A percentile compares a stretch with the other conserved stretches of the same genome.
Conservation (phyloP, 257 asterid genomes). For the Solanum chiquidenum region DNA sequence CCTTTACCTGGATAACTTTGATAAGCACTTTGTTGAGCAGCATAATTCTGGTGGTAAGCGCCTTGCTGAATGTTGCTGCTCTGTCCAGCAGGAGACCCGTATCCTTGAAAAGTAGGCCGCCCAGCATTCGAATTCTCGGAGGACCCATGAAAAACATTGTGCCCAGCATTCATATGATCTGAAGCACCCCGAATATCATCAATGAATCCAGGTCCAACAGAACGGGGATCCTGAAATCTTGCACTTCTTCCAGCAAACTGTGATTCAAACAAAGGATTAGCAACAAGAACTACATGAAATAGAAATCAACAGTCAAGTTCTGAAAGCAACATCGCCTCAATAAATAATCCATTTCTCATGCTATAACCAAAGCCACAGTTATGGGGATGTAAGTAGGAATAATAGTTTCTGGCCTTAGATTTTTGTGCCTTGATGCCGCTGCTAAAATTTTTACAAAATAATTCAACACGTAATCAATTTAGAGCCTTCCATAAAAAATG, state of each 20-base stretch:
- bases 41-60: slow-evolving; percentile 28
- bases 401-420: neutral
- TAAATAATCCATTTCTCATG: neutral
- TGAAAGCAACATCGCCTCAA: neutral
- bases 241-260: slow-evolving; percentile 38
- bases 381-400: neutral
- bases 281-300: neutral
- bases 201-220: slow-evolving; percentile 20
- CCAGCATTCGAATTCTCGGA: slow-evolving; percentile 28
- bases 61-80: slow-evolving; percentile 21
- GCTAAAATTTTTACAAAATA: neutral
- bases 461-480: neutral
- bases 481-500: neutral
- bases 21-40: slow-evolving; percentile 18
- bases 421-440: neutral
- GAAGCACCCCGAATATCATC: slow-evolving; percentile 14
- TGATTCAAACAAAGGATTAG: neutral
- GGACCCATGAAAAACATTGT: slow-evolving; percentile 17
- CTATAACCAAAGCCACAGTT: neutral
- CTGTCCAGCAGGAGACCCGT: slow-evolving; percentile 25
- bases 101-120: slow-evolving; percentile 22
- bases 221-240: slow-evolving; percentile 30
- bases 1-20: slow-evolving; percentile 18
- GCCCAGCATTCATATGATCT: slow-evolving; percentile 30
- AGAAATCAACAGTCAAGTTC: neutral